Evolutionary conservation across 257 asterid species (phyloP), one percentile per base, ranked within the genome.

Genomic region (Gentiana dahurica): DNA sequence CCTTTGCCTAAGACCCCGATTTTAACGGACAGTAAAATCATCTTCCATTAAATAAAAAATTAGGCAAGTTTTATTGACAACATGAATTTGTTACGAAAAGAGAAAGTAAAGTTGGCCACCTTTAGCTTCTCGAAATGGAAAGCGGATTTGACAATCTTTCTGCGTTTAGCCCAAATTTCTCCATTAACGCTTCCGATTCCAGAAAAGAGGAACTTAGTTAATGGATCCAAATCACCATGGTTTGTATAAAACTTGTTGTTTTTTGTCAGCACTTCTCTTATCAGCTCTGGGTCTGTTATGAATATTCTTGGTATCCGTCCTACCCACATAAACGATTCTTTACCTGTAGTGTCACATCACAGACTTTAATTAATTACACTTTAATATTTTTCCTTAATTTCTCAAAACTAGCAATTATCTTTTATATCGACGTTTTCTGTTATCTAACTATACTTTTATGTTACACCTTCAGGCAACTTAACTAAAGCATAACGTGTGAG

Each of bases 81-180:
- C 1, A 24, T 24, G 24, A 24, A 24, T 24, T 24, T 24, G 24
- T 24, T 24, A 24, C 24, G 24, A 24, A 24, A 24, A 33, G n/a
- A 51, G 3, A 33, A 51, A 24, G 33, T 3, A 15, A 10, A 51
- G 7, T 4, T 13, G 2, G 1, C 8, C 48, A 82, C 87, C 86
- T 77, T 84, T 5, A 84, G 64, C 41, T 81, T 84, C 51, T 81
- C 80, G 0, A 61, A 7, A 49, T 77, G 61, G 69, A 84, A 84
- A 1, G 86, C 89, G 2, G 81, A 70, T 36, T 67, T 77, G 56
- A 84, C 55, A 46, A 84, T 77, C 39, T 66, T 79, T 43, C 94
- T 58, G 35, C 80, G 87, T 63, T 70, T 72, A 13, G 76, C 76
- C 94, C 94, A 84, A 37, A 76, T 65, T 0, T 76, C 52, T 5